Percentiles rank a stretch among this genome's conserved stretches.
Conservation (phyloP, 371 early-diverging fungal species). For the Mucor saturninus region DNA sequence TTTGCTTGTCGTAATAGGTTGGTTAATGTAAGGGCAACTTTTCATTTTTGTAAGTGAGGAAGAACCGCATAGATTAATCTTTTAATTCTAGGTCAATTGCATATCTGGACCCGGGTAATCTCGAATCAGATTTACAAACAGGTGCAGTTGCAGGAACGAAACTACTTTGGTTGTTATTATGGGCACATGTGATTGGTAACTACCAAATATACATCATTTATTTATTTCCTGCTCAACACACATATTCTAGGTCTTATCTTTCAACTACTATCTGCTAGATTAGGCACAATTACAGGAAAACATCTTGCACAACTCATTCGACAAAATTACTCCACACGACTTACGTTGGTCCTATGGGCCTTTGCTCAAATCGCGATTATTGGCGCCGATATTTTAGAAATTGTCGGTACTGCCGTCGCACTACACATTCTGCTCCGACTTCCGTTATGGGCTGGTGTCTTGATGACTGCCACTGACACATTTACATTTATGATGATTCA, state of each 20-base stretch:
- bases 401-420: slow-evolving; percentile 82
- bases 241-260: slow-evolving; percentile 51
- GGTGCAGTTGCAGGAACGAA: slow-evolving; percentile 71
- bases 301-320: slow-evolving; percentile 68
- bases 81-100: slow-evolving; percentile 64
- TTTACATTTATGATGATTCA: slow-evolving; percentile 70
- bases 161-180: slow-evolving; percentile 69
- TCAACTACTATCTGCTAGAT: slow-evolving; percentile 65
- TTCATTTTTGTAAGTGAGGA: not conserved
- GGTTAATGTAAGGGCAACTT: slow-evolving; percentile 45
- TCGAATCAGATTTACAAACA: slow-evolving; percentile 74
- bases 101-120: slow-evolving; percentile 79
- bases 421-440: slow-evolving; percentile 66
- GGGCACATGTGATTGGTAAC: slow-evolving; percentile 66
- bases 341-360: slow-evolving; percentile 58
- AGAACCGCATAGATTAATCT: not conserved
- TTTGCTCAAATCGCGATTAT: slow-evolving; percentile 78
- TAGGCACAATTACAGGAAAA: slow-evolving; percentile 72
- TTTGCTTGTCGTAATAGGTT: slow-evolving; percentile 33
- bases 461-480: slow-evolving; percentile 72
- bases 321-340: slow-evolving; percentile 51
- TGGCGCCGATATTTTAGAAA: slow-evolving; percentile 75
- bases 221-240: not conserved
- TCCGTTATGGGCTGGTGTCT: slow-evolving; percentile 69
- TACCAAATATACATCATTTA: not conserved